phyloP scores from a whole-genome alignment of 495 filamentous ascomycete genomes.

The Astrothelium macrocarpum region DNA sequence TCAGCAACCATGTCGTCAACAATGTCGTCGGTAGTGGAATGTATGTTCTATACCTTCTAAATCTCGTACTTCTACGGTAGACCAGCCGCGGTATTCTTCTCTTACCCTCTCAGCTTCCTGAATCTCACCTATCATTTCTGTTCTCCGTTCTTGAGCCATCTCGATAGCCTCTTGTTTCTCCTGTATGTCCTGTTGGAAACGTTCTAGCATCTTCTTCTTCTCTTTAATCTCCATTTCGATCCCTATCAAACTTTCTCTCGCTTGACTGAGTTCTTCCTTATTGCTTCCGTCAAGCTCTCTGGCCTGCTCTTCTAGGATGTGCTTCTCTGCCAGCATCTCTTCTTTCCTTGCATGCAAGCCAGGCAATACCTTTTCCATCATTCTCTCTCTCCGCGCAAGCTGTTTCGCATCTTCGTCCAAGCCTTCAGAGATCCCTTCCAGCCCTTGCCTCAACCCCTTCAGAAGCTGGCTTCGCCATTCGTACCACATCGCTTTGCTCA shows the following conservation, averaged over 20 bases:
- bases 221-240: constrained; percentile 58
- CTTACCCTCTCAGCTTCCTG: constrained; percentile 71
- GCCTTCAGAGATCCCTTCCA: constrained; percentile 61
- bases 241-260: constrained; percentile 52
- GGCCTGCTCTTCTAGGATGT: constrained; percentile 55
- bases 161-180: constrained; percentile 54
- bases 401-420: constrained; percentile 65
- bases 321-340: constrained; percentile 50
- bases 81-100: constrained; percentile 86
- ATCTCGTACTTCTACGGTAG: constrained; percentile 59
- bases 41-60: constrained; percentile 52
- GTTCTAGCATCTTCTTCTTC: constrained; percentile 55
- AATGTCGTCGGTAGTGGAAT: neutral
- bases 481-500: constrained; percentile 95
- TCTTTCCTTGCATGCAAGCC: constrained; percentile 48
- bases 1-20: constrained; percentile 1
- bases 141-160: constrained; percentile 51
- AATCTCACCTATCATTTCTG: constrained; percentile 62
- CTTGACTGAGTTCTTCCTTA: constrained; percentile 60
- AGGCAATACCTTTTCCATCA: constrained; percentile 58
- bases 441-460: constrained; percentile 67
- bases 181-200: constrained; percentile 52
- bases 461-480: constrained; percentile 92
- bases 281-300: constrained; percentile 72
- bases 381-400: constrained; percentile 55